Evolutionary conservation across 345 rosid genomes (phyloP).

Genomic region (Eucalyptus lansdowneana): DNA sequence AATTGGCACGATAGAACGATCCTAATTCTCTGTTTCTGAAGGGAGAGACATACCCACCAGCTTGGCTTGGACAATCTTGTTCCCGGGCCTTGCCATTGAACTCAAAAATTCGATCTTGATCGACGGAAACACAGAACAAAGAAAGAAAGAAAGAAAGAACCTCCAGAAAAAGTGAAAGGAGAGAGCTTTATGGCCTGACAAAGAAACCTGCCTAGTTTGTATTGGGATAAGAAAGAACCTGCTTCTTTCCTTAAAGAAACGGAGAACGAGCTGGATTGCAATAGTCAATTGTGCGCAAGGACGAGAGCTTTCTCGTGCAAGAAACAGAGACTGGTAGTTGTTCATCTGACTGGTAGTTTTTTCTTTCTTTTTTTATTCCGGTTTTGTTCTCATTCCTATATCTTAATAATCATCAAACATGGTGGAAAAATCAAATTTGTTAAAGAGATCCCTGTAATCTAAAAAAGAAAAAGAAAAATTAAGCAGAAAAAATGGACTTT

Average conservation of each 20-base stretch:
- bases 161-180: not conserved
- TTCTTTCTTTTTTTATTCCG: not conserved
- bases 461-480: not conserved
- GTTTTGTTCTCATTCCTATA: not conserved
- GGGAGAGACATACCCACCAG: slow-evolving; percentile 40
- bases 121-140: not conserved
- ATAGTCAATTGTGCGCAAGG: not conserved
- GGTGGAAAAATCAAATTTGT: not conserved
- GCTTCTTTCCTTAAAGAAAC: not conserved
- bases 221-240: not conserved
- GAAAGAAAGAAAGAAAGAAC: not conserved
- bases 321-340: not conserved
- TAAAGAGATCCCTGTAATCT: not conserved
- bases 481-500: not conserved
- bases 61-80: slow-evolving; percentile 66
- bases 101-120: not conserved
- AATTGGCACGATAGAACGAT: not conserved
- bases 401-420: not conserved
- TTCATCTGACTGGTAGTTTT: not conserved
- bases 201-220: not conserved
- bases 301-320: not conserved
- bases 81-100: slow-evolving; percentile 22
- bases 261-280: not conserved
- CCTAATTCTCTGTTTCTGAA: not conserved
- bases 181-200: not conserved